Percentiles rank a stretch among this genome's conserved stretches.
phyloP scores from a whole-genome alignment of 768 basidiomycete genomes.

The Phaffia tasmanica region DNA sequence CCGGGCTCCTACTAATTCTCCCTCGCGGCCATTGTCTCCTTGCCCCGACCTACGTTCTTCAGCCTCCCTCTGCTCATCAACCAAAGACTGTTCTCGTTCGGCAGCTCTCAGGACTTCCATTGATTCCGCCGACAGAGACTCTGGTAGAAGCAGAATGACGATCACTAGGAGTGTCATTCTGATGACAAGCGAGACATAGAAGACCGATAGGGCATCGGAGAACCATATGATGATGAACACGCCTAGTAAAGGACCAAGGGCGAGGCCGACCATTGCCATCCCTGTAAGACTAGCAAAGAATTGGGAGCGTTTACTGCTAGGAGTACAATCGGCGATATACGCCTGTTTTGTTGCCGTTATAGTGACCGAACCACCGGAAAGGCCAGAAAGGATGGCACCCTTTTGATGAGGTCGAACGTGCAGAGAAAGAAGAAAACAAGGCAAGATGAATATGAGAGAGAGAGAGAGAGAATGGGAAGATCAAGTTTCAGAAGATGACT shows the following conservation, averaged over 20 bases:
- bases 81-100: constrained; percentile 20
- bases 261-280: constrained; percentile 58
- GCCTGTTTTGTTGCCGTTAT: constrained; percentile 21
- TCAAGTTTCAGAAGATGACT: not conserved
- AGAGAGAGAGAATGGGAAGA: constrained; percentile 8
- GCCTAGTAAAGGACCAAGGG: constrained; percentile 64
- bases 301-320: constrained; percentile 63
- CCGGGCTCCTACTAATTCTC: not conserved
- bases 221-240: constrained; percentile 53
- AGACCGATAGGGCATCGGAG: constrained; percentile 43
- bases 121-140: constrained; percentile 50
- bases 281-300: constrained; percentile 63
- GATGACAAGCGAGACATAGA: constrained; percentile 52
- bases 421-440: not conserved
- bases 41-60: constrained; percentile 34
- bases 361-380: too few relatives aligned
- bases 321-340: constrained; percentile 66
- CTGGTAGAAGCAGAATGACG: constrained; percentile 50
- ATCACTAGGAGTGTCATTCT: constrained; percentile 52
- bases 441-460: constrained; percentile 14
- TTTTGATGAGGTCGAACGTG: too few relatives aligned
- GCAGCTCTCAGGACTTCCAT: constrained; percentile 30
- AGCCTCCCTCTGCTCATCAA: constrained; percentile 29
- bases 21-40: not conserved
- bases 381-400: too few relatives aligned